phyloP scores from a whole-genome alignment of 192 early-diverging fungal species.

The Umbelopsis sp. region DNA sequence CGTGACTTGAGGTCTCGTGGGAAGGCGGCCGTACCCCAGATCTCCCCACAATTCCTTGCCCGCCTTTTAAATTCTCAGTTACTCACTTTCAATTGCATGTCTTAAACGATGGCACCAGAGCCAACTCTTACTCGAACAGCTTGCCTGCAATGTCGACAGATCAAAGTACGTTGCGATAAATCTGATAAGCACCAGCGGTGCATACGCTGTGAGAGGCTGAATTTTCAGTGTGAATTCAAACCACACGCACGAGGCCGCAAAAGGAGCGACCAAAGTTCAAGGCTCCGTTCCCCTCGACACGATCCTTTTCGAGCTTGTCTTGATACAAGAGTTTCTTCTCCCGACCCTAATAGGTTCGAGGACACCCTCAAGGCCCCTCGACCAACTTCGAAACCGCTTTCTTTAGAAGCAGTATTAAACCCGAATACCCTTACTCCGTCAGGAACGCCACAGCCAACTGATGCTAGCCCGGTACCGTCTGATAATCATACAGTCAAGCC shows the following conservation, averaged over 20 bases:
- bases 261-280: neutral
- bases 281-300: neutral
- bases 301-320: neutral
- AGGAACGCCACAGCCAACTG: neutral
- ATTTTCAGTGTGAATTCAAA: conserved; percentile 20
- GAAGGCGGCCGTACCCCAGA: no score
- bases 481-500: neutral
- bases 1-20: no score
- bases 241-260: conserved; percentile 11
- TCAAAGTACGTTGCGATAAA: conserved; percentile 12
- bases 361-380: neutral
- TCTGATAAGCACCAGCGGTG: neutral
- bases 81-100: no score
- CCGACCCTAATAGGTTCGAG: neutral
- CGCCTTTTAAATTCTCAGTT: no score
- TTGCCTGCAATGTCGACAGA: conserved; percentile 10
- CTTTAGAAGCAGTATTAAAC: neutral
- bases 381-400: neutral
- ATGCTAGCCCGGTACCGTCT: neutral
- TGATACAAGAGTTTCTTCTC: neutral
- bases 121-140: neutral
- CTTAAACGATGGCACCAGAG: neutral
- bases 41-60: no score
- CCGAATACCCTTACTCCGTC: neutral
- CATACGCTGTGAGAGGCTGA: neutral